A percentile compares a stretch with the other conserved stretches of the same genome.
These are phyloP conservation scores for Lactarius trivialis DNA, from an alignment of 768 basidiomycete genomes.

Conservation along the genomic window DNA sequence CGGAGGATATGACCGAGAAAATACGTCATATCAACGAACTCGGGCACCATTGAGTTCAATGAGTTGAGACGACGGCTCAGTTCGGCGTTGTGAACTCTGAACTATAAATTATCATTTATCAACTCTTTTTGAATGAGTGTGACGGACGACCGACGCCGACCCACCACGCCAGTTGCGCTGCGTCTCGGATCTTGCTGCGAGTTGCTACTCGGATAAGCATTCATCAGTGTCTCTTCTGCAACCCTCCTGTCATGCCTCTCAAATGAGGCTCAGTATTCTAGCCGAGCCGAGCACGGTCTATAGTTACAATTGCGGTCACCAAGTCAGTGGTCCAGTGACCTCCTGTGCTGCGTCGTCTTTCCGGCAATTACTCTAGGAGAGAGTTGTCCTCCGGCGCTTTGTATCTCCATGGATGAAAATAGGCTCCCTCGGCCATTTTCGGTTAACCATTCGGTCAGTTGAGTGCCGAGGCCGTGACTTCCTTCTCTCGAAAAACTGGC, in stretches of 20 bases:
- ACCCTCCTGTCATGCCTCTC: neutral
- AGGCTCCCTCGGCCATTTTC: neutral
- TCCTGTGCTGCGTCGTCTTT: neutral
- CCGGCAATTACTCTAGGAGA: neutral
- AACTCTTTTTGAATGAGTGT: neutral
- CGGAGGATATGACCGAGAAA: too few relatives aligned
- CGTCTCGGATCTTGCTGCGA: neutral
- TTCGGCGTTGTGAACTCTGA: neutral
- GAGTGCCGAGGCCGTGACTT: neutral
- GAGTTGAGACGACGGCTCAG: neutral
- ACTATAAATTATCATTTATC: neutral
- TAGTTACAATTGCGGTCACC: neutral
- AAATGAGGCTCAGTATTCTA: neutral
- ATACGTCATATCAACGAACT: neutral
- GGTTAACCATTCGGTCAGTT: neutral
- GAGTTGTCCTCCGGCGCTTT: neutral
- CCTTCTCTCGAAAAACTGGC: neutral
- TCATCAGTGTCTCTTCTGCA: neutral
- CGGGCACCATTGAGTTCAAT: too few relatives aligned
- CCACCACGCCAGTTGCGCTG: neutral
- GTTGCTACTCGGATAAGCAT: neutral
- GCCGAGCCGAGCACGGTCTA: neutral
- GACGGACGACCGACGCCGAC: neutral
- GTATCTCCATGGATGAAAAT: neutral
- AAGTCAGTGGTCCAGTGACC: neutral